Evolutionary conservation across 2,329 filamentous ascomycete species (phyloP), one percentile per base, ranked within the genome.

Genomic region (Trichophaea hybrida): DNA sequence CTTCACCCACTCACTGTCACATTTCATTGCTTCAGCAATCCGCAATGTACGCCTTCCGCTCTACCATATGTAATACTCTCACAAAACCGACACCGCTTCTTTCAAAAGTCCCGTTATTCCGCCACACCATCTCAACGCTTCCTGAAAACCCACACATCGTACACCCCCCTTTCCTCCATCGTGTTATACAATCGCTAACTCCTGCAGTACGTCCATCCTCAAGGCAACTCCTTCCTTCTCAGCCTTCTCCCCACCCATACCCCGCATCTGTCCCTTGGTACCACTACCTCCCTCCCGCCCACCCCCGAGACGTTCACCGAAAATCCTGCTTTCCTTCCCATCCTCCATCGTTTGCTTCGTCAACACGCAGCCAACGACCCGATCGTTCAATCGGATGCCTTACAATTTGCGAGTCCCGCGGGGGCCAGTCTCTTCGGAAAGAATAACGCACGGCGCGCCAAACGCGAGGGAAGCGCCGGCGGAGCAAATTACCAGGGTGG

Each of bases 401-500:
- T 75, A 40, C 80, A 79, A 0, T 80, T 83, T 63, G 81, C 82
- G 2, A 77, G 78, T 2, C 64, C 64, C 32, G 61, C 64, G 5
- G 67, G 62, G 33, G 44, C 63, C 6, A 12, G n/a, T 7, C 34
- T 53, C 4, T 37, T 53, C 34, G 40, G 40, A 6, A 46, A 46
- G 40, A 53, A 71, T 59, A 31, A 55, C 73, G 72, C 17, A 53
- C n/a, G 53, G 61, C 34, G 57, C 57, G 10, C 56, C 50, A 13
- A 57, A 40, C 10, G 46, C 31, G 13, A 55, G 48, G 12, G 60
- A 59, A 6, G 48, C 51, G 75, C 71, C 8, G 73, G 74, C 48
- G 79, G 79, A 37, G 78, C 79, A 49, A 80, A 77, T 66, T 74
- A 72, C 12, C 80, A 82, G 68, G 80, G 80, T n/a, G 80, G 80